A percentile compares a stretch with the other conserved stretches of the same genome.
Conservation (phyloP, 2,329 filamentous ascomycete genomes). For the Alternaria sp. region DNA sequence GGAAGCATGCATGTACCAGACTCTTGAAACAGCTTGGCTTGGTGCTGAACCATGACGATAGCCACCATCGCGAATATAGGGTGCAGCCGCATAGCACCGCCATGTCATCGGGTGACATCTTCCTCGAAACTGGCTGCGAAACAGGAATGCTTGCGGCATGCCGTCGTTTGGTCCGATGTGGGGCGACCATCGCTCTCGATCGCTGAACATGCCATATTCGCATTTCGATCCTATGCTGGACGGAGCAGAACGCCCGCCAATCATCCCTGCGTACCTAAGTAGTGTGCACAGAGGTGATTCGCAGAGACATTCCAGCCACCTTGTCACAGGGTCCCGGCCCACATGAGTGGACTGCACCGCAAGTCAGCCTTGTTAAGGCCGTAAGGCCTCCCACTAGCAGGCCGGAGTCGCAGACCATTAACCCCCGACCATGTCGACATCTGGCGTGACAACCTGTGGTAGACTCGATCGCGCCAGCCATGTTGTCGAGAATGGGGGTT, state of each 20-base stretch:
- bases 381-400: slow-evolving; percentile 43
- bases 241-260: slow-evolving; percentile 9
- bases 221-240: slow-evolving; percentile 1
- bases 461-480: slow-evolving; percentile 17
- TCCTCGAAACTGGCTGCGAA: background rate
- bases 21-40: slow-evolving; percentile 13
- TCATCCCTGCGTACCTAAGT: slow-evolving; percentile 5
- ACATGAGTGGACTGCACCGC: slow-evolving; percentile 15
- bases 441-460: slow-evolving; percentile 23
- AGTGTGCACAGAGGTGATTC: slow-evolving; percentile 4
- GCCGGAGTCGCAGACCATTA: slow-evolving; percentile 35
- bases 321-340: slow-evolving; percentile 7
- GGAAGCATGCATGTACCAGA: slow-evolving; percentile 9
- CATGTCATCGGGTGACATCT: slow-evolving; percentile 4
- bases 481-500: background rate
- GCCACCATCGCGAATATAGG: slow-evolving; percentile 2
- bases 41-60: background rate
- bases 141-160: background rate
- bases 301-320: slow-evolving; percentile 1
- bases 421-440: slow-evolving; percentile 20
- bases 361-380: slow-evolving; percentile 44
- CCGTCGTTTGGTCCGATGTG: background rate
- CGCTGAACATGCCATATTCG: slow-evolving; percentile 13
- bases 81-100: slow-evolving; percentile 8
- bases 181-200: slow-evolving; percentile 12